phyloP scores from a whole-genome alignment of 441 rosid species.

The Erodium texanum region DNA sequence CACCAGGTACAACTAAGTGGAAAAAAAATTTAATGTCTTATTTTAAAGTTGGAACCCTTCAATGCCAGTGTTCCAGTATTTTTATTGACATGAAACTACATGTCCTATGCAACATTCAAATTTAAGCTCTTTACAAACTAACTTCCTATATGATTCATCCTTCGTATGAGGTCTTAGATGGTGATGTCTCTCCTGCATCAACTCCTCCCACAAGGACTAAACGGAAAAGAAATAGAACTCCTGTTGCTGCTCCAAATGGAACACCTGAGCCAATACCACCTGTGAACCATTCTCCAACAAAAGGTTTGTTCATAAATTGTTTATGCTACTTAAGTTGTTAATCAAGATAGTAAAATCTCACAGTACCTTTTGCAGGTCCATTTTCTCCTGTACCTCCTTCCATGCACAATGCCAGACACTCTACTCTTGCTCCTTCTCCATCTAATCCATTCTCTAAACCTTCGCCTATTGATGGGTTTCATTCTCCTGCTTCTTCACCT shows the following conservation, averaged over 20 bases:
- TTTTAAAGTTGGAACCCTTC: neutral
- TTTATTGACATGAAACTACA: neutral
- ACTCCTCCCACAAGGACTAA: conserved; percentile 33
- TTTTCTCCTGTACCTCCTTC: conserved; percentile 49
- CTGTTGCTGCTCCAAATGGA: conserved; percentile 43
- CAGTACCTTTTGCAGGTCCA: conserved; percentile 23
- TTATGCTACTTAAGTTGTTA: neutral
- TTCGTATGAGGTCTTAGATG: conserved; percentile 34
- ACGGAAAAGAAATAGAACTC: conserved; percentile 32
- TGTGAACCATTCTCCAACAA: conserved; percentile 27
- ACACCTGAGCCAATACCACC: conserved; percentile 42
- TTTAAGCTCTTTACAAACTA: neutral
- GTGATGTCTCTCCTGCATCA: conserved; percentile 35
- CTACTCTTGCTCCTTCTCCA: conserved; percentile 30
- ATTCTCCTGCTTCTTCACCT: conserved; percentile 38
- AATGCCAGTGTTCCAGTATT: neutral
- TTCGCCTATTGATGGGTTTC: conserved; percentile 20
- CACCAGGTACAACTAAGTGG: conserved; percentile 35
- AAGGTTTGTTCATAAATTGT: neutral
- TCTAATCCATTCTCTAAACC: conserved; percentile 22
- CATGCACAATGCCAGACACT: conserved; percentile 23
- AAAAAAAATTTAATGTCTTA: neutral
- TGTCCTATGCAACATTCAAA: neutral
- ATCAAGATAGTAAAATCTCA: neutral
- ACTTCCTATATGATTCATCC: conserved; percentile 11